Evolutionary conservation across 2,329 filamentous ascomycete species (phyloP).

Genomic region (Claviceps purpurea): DNA sequence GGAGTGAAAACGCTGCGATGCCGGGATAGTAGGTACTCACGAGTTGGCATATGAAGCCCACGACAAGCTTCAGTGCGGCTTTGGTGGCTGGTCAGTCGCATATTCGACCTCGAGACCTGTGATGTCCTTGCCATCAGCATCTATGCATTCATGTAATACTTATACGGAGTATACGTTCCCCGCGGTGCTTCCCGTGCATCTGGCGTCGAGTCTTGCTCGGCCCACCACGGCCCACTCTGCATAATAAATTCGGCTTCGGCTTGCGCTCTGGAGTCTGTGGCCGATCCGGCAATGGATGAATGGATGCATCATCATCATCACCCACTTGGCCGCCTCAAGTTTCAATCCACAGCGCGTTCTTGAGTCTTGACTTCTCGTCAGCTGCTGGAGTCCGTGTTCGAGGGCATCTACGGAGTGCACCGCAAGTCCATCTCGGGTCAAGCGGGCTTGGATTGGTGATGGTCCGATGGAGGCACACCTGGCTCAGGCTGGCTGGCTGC

Average conservation of each 20-base stretch:
- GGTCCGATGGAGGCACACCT: not conserved
- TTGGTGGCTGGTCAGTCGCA: too few species aligned
- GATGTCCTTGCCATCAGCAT: not conserved
- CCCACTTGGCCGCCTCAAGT: not conserved
- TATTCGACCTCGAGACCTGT: too few species aligned
- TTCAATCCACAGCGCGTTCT: not conserved
- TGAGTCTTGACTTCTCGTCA: too few species aligned
- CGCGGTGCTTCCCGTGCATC: not conserved
- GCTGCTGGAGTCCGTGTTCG: too few species aligned
- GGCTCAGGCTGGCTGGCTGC: too few species aligned
- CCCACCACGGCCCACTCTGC: not conserved
- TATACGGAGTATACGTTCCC: not conserved
- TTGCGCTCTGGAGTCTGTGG: not conserved
- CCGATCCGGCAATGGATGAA: not conserved
- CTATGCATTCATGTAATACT: not conserved
- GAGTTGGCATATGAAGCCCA: too few species aligned
- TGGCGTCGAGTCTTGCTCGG: not conserved
- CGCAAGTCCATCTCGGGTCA: not conserved
- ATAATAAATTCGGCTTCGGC: not conserved
- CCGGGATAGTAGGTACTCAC: too few species aligned
- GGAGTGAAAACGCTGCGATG: too few species aligned
- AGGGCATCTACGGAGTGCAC: not conserved
- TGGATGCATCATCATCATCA: not conserved
- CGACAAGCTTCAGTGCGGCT: too few species aligned
- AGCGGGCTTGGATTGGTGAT: not conserved